Conservation (phyloP, 768 basidiomycete genomes). For the Termitomyces sp. region DNA sequence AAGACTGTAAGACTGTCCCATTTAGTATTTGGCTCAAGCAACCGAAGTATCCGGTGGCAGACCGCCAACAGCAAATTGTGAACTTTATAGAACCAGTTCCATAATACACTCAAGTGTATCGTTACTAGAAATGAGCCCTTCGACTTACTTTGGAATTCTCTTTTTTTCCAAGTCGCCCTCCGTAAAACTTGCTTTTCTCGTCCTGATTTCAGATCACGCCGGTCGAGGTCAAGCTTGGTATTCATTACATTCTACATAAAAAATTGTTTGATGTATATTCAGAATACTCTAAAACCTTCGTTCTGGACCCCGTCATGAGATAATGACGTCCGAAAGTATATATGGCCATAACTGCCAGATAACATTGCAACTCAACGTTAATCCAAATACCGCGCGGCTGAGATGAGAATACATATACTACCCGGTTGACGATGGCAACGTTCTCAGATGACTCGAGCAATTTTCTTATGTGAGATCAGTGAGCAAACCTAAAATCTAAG, state of each 20-base stretch:
- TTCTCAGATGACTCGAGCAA: not conserved
- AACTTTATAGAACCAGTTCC: not conserved
- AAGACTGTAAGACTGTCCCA: not conserved
- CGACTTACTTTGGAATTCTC: not conserved
- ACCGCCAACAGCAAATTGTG: not conserved
- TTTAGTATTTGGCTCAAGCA: not conserved
- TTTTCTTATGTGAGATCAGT: constrained; percentile 17
- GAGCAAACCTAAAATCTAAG: constrained; percentile 61
- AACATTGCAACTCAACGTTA: too few species aligned
- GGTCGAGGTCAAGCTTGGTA: too few species aligned
- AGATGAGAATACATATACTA: not conserved
- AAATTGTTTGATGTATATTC: too few species aligned
- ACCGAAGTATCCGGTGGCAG: not conserved
- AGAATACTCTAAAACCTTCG: not conserved
- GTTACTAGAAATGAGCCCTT: not conserved
- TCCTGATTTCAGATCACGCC: not conserved
- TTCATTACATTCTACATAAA: too few species aligned
- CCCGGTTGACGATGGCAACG: not conserved
- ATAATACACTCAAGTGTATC: not conserved
- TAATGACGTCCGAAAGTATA: not conserved
- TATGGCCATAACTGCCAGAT: not conserved
- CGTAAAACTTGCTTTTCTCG: not conserved
- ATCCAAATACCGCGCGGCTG: not conserved
- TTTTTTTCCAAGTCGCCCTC: not conserved
- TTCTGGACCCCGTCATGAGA: not conserved